Percentiles rank a stretch among this genome's conserved stretches.
These are phyloP conservation scores for Halophytophthora polymorphica DNA, from an alignment of 352 stramenopile species.

Conservation along the genomic window DNA sequence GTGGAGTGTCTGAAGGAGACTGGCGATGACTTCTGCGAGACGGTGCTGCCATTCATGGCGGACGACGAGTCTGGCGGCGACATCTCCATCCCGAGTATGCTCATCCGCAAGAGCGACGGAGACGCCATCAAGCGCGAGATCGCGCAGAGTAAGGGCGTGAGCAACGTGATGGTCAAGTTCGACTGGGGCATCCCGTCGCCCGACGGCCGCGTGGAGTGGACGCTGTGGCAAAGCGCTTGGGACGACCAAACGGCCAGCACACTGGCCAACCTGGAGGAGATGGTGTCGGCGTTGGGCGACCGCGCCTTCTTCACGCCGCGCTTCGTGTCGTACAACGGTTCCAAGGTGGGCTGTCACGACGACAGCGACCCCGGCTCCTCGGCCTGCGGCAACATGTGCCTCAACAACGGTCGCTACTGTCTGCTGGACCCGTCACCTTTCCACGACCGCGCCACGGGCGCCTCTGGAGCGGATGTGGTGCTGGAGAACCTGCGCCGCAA, in stretches of 20 bases:
- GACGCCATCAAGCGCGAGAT: constrained; percentile 91
- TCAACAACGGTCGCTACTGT: constrained; percentile 97
- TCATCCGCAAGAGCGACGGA: constrained; percentile 94
- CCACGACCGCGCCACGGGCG: constrained; percentile 90
- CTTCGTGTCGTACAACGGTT: constrained; percentile 96
- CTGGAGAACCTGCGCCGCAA: constrained; percentile 91
- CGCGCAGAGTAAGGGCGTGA: constrained; percentile 77
- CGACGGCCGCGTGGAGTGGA: constrained; percentile 96
- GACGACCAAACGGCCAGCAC: constrained; percentile 83
- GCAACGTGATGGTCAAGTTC: constrained; percentile 94
- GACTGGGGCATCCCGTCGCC: constrained; percentile 93
- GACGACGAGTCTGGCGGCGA: constrained; percentile 96
- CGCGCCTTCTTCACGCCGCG: constrained; percentile 95
- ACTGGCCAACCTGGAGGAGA: constrained; percentile 80
- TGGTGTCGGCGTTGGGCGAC: constrained; percentile 83
- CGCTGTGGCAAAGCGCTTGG: constrained; percentile 94
- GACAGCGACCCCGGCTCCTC: constrained; percentile 53
- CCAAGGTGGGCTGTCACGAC: constrained; percentile 89
- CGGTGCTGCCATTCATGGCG: constrained; percentile 84
- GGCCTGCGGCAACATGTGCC: constrained; percentile 95
- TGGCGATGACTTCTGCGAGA: constrained; percentile 86
- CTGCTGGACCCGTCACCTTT: constrained; percentile 93
- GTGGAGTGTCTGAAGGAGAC: constrained; percentile 67
- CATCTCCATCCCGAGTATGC: constrained; percentile 96
- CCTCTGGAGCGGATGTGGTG: constrained; percentile 94